Conservation (phyloP, 2,329 filamentous ascomycete genomes). For the Colletotrichum camelliae region DNA sequence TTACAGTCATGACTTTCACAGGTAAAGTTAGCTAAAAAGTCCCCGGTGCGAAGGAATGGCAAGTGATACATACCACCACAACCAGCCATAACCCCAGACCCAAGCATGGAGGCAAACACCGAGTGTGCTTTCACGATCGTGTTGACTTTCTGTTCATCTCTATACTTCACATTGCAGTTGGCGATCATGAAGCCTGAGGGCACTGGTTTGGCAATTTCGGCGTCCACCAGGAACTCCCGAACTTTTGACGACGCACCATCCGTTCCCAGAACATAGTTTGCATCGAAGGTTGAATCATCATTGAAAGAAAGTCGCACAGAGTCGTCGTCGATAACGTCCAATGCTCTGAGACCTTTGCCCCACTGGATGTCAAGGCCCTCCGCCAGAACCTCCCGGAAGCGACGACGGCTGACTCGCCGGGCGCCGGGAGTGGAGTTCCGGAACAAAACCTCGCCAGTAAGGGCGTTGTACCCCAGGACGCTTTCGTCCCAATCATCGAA, state of each 20-base stretch:
- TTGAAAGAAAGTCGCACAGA: slow-evolving; percentile 29
- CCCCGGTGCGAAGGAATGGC: neutral
- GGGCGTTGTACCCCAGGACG: slow-evolving; percentile 36
- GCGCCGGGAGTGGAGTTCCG: slow-evolving; percentile 34
- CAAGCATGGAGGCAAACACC: slow-evolving; percentile 34
- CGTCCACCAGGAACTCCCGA: slow-evolving; percentile 32
- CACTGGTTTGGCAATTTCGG: slow-evolving; percentile 24
- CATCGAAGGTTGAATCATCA: slow-evolving; percentile 26
- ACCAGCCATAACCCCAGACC: slow-evolving; percentile 29
- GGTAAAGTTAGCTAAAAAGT: neutral
- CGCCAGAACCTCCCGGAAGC: slow-evolving; percentile 35
- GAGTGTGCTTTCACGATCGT: slow-evolving; percentile 33
- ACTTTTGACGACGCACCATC: slow-evolving; percentile 36
- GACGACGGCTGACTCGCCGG: slow-evolving; percentile 37
- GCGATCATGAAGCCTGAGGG: slow-evolving; percentile 35
- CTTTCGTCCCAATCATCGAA: slow-evolving; percentile 35
- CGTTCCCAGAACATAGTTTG: slow-evolving; percentile 35
- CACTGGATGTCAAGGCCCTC: slow-evolving; percentile 37
- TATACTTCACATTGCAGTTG: slow-evolving; percentile 29
- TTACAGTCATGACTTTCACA: slow-evolving; percentile 27
- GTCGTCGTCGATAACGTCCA: neutral
- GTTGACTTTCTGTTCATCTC: slow-evolving; percentile 29
- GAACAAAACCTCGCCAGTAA: slow-evolving; percentile 41
- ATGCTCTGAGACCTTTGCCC: slow-evolving; percentile 26
- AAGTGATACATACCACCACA: slow-evolving; percentile 31